Conservation (phyloP, 2,329 filamentous ascomycete genomes). For the Aspergillus costaricaensis region DNA sequence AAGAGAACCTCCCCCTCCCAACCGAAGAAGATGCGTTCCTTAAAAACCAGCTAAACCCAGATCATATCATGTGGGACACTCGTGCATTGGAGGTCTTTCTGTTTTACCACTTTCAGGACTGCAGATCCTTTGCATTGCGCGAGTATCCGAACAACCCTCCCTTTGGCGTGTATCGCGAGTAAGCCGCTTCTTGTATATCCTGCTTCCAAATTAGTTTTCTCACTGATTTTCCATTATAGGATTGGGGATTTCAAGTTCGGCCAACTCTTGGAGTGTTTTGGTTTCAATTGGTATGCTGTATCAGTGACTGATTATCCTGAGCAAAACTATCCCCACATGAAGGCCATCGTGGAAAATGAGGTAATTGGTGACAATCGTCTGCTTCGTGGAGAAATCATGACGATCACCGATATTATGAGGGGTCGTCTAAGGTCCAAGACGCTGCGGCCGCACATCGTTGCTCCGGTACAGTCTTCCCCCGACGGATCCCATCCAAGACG, state of each 20-base stretch:
- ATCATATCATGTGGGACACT: background rate
- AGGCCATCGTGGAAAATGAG: conserved; percentile 9
- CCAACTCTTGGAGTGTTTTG: background rate
- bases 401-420: conserved; percentile 11
- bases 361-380: background rate
- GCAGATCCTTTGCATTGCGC: background rate
- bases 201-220: too few species aligned
- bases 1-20: background rate
- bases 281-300: background rate
- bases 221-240: too few species aligned
- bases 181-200: too few species aligned
- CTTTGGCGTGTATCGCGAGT: background rate
- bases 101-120: background rate
- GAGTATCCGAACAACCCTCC: background rate
- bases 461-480: conserved; percentile 2
- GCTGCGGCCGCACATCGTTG: conserved; percentile 10
- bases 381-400: conserved; percentile 12
- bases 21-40: too few species aligned
- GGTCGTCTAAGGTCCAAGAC: conserved; percentile 11
- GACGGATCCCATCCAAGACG: too few species aligned
- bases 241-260: conserved; percentile 7
- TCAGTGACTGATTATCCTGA: conserved; percentile 1
- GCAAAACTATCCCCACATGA: conserved; percentile 1
- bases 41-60: too few species aligned
- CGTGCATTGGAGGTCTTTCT: conserved; percentile 5